Percentiles rank a stretch among this genome's conserved stretches.
Evolutionary conservation across 108 stramenopile genomes (phyloP).

Genomic region (Nitzschia sp.): DNA sequence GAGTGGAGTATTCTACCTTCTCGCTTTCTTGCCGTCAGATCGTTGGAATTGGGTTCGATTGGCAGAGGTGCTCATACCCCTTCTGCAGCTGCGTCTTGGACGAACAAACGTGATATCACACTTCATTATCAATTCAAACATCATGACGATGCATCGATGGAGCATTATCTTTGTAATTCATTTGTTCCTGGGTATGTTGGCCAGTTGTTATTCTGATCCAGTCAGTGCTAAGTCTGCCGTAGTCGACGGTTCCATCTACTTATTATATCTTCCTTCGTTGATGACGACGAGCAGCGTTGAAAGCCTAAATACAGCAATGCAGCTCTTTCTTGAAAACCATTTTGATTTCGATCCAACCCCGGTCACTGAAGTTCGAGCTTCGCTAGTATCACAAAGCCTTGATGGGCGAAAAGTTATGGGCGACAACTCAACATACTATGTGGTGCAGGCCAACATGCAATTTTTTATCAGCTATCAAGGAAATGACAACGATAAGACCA

Average conservation of each 20-base stretch:
- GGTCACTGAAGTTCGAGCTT: neutral
- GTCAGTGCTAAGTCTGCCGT: too few species aligned
- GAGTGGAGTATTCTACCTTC: too few species aligned
- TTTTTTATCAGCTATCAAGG: neutral
- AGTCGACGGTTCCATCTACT: constrained; percentile 8
- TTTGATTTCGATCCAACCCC: constrained; percentile 5
- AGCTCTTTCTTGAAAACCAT: constrained; percentile 10
- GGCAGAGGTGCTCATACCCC: too few species aligned
- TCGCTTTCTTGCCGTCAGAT: too few species aligned
- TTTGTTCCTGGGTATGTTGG: too few species aligned
- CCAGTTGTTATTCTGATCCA: too few species aligned
- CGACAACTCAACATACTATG: constrained; percentile 1
- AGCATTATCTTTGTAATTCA: too few species aligned
- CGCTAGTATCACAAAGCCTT: neutral
- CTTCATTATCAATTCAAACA: too few species aligned
- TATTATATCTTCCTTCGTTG: constrained; percentile 18
- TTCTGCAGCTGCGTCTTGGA: too few species aligned
- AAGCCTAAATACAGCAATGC: constrained; percentile 8
- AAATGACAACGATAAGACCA: neutral
- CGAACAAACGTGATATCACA: too few species aligned
- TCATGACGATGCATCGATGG: too few species aligned
- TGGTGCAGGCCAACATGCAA: constrained; percentile 4
- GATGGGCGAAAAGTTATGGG: constrained; percentile 3
- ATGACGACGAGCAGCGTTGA: neutral
- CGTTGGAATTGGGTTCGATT: too few species aligned